Base-by-base conservation (phyloP, 2,329 filamentous ascomycete genomes). In the Cercospora canescens region DNA sequence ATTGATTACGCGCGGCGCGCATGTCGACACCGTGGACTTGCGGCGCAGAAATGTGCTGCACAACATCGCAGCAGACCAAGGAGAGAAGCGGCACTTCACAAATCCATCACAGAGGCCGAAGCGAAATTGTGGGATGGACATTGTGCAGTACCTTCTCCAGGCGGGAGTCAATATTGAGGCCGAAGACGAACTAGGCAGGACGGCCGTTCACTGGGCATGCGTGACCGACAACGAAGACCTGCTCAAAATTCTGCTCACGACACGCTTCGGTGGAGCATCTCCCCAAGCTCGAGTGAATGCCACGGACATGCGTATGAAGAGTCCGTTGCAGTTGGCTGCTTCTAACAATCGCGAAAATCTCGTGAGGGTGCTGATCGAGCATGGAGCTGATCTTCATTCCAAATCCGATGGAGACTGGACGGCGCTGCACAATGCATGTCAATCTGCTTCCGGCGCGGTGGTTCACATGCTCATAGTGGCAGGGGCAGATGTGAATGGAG, bases 321-420 rank as follows among this genome's bases (percentile, higher is more conserved):
- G 69, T 8, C 64, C 72, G 0, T 57, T 74, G 9, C 70, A 71
- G 28, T 64, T 73, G 24, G 72, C 72, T 11, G 69, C 66, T 12
- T 67, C 65, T 4, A 61, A 70, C 39, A 61, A 67, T 32, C 59
- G 66, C 9, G 45, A 35, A 9, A 61, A 69, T 18, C 60, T 74
- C 7, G 94, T 97, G 52, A 93, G 97, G 76, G 79, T 97, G 55
- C 94, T 97, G 71, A 81, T 98, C 67, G 88, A 93, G 72, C 97
- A 94, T 94, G 94, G 94, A 60, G 94, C 95, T 48, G 94, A 93
- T 76, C 92, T 97, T 9, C 92, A 96, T 78, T 90, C 92, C 45
- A 88, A 87, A 37, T 95, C 98, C 73, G 93, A 97, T 78, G 91
- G 94, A 70, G 94, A 94, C 32, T 94, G 97, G 78, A 96, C 94